Base-by-base conservation (phyloP, 805 yeast genomes). In the Wickerhamomyces rabaulensis region DNA sequence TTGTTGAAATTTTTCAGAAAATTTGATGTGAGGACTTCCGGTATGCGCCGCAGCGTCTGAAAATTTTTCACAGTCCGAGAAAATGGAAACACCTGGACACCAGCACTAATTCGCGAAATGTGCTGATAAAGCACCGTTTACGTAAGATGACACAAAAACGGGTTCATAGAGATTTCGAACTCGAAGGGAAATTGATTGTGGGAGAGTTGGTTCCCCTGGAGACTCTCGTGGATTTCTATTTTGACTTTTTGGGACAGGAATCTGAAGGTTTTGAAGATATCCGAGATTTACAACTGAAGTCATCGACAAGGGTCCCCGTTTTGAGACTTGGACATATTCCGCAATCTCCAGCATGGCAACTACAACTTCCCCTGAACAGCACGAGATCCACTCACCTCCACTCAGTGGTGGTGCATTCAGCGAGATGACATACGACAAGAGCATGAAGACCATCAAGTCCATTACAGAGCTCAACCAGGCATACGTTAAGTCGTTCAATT, bases 1-100 rank as follows among this genome's bases (percentile, higher is more conserved):
- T 40, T 27, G 22, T 16, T 23, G 29, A 41, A 41, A 41, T 16
- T 16, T 33, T 33, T 33, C 20, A 16, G 20, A 16, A 33, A 33
- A 16, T 33, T 33, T 33, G 20, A 33, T 33, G 20, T n/a, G 3
- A 9, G 10, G 10, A 33, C 9, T 21, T 12, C 12, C 8, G 13
- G 10, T 27, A 16, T 2, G 36, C 3, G 36, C 36, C n/a, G 36
- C 36, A 33, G 17, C 10, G 17, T 33, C 16, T 16, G 17, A n/a
- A 9, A 9, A 16, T 29, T 33, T 33, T 33, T 33, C 36, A 33
- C 36, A 33, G 36, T 33, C 36, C 36, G 20, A n/a, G 8, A 33
- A 33, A 33, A 33, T 15, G 16, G 9, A 29, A 29, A 43, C 45
- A 47, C 37, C 50, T 39, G n/a, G 29, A 47, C 50, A 47, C 44